A percentile compares a stretch with the other conserved stretches of the same genome.
Conservation (phyloP, 768 basidiomycete species). For the Amanita molliuscula region DNA sequence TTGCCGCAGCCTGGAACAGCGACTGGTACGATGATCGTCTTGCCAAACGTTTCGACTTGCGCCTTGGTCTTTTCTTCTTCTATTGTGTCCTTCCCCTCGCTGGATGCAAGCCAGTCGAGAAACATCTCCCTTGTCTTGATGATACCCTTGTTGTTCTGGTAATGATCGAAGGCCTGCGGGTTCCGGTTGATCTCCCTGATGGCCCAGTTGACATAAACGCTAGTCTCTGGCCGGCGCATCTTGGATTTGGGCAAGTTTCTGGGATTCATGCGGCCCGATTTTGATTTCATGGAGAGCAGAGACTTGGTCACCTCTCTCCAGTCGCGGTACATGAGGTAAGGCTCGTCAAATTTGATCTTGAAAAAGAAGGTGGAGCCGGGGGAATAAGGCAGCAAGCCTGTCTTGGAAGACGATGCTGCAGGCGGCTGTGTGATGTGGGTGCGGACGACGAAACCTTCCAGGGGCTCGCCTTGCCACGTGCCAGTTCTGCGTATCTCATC, state of each 20-base stretch:
- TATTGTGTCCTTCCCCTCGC: slow-evolving; percentile 26
- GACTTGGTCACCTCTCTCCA: slow-evolving; percentile 90
- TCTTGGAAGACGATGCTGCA: slow-evolving; percentile 13
- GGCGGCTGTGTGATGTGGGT: slow-evolving; percentile 46
- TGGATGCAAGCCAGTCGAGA: slow-evolving; percentile 49
- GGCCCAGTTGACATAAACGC: slow-evolving; percentile 76
- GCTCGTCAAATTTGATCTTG: slow-evolving; percentile 98
- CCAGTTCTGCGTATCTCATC: slow-evolving; percentile 55
- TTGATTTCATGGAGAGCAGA: slow-evolving; percentile 38
- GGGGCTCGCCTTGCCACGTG: slow-evolving; percentile 71
- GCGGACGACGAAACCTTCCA: slow-evolving; percentile 94
- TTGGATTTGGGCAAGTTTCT: slow-evolving; percentile 46
- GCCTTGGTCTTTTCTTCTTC: slow-evolving; percentile 10
- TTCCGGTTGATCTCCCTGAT: slow-evolving; percentile 61
- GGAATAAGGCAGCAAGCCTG: slow-evolving; percentile 52
- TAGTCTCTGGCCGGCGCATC: slow-evolving; percentile 70
- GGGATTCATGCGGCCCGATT: slow-evolving; percentile 16
- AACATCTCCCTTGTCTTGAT: slow-evolving; percentile 76
- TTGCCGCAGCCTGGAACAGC: slow-evolving; percentile 97
- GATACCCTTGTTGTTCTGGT: slow-evolving; percentile 69
- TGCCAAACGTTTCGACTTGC: slow-evolving; percentile 28
- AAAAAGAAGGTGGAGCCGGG: slow-evolving; percentile 90
- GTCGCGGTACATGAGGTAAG: slow-evolving; percentile 97
- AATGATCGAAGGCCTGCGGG: slow-evolving; percentile 49
- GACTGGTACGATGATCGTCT: slow-evolving; percentile 80